Base-by-base conservation (phyloP, 345 rosid species). In the Camelina hispida region DNA sequence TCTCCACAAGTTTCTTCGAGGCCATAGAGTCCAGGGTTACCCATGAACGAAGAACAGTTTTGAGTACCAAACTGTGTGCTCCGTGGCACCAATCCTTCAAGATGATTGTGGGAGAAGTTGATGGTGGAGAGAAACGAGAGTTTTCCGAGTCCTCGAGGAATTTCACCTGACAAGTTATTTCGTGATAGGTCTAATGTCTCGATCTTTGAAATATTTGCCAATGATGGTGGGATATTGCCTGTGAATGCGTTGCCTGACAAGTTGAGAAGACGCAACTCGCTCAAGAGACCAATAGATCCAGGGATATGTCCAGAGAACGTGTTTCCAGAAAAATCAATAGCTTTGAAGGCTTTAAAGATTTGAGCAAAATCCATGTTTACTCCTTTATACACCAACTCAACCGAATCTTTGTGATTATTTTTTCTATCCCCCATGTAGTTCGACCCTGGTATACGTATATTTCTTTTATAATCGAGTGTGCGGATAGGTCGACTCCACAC, bases 321-420 rank as follows among this genome's bases (percentile, higher is more conserved):
- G 13, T 72, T 72, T 23, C 67, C 59, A 6, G 76, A 72, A 12
- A 72, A 50, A 38, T 72, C 76, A 38, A 72, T 48, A 40, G 10
- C 69, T 23, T 37, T 60, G 6, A 72, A 48, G 10, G 0, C 37
- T 17, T 0, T 0, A 72, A 51, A 25, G 28, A 72, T 51, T 3
- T 1, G 47, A 15, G 0, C 5, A 1, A 60, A 37, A 20, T 51
- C 18, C 0, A 12, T 72, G 4, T 32, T 61, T 50, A 50, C 50
- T 40, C 66, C 65, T 56, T 74, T 56, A 0, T 65, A 40, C 3
- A 20, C 40, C 57, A 73, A 6, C 16, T 14, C 62, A 3, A 72
- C 51, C 0, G 70, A 34, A 32, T 1, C 7, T 1, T 28, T 4
- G 30, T 28, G 5, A 4, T 28, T 28, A 28, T 28, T 28, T 28